Conservation (phyloP, 192 early-diverging fungal species). For the Geranomyces michiganensis region DNA sequence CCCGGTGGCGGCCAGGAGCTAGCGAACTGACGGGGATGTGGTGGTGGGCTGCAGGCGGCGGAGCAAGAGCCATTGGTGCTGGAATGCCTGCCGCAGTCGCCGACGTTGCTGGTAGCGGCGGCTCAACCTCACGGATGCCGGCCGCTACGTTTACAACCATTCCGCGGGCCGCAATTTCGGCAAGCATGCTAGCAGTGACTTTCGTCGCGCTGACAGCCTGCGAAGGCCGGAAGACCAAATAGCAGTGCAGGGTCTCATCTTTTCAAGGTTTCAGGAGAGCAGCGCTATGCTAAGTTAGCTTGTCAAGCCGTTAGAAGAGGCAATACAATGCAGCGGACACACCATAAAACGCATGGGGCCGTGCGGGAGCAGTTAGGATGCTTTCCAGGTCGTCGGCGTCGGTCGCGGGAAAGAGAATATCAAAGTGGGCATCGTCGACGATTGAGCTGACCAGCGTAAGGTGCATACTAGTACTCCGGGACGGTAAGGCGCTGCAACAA, state of each 20-base stretch:
- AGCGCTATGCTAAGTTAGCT: not conserved
- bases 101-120: not conserved
- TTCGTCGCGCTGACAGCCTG: conserved; percentile 20
- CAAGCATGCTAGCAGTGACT: conserved; percentile 14
- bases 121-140: conserved; percentile 10
- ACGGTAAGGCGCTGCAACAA: too few species aligned
- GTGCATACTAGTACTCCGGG: not conserved
- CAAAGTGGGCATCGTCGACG: conserved; percentile 26
- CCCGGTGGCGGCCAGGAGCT: conserved; percentile 8
- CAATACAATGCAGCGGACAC: not conserved
- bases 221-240: conserved; percentile 25
- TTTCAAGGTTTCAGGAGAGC: not conserved
- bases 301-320: not conserved
- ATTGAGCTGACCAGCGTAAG: conserved; percentile 12
- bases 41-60: conserved; percentile 27
- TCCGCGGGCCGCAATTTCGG: conserved; percentile 17
- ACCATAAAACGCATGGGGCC: conserved; percentile 23
- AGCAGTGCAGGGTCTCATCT: conserved; percentile 26
- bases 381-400: conserved; percentile 2
- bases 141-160: conserved; percentile 9
- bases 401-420: conserved; percentile 28
- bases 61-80: not conserved
- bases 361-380: conserved; percentile 20
- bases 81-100: not conserved
- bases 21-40: not conserved